Evolutionary conservation across 805 yeast species (phyloP), one percentile per base, ranked within the genome.

Genomic region (Saccharomyces cerevisiae): DNA sequence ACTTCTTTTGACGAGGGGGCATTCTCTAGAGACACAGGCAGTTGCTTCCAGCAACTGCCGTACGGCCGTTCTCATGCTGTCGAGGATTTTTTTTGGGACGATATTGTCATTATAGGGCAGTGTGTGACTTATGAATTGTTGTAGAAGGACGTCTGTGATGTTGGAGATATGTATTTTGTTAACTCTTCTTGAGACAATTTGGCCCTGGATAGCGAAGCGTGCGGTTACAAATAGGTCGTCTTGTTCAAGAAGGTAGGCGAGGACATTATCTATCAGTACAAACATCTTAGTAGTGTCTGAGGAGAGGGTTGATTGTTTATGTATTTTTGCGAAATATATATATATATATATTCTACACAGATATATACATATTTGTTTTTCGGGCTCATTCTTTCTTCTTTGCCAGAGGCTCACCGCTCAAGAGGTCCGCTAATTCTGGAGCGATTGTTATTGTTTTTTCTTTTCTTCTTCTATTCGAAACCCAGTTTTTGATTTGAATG

Each of bases 21-120:
- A 84, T 1, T 89, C 80, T 59, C 94, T 73, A 1, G 94, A 86
- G 21, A 87, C 78, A 70, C 92, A 86, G 56, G 83, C 84, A 0
- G 92, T 85, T 51, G 79, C 77, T 56, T 82, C 84, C 36, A 87
- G 70, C 50, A 87, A 70, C 43, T 36, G 43, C 43, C 43, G 43
- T 36, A 36, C 43, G 43, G 43, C 43, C 13, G 43, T 36, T 36
- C 43, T 36, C 43, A 36, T 36, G 11, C 22, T 36, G 22, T 36
- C 43, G 24, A 36, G 24, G 1, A 6, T 36, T 36, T 36, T 36
- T 36, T 36, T 36, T 36, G 43, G 43, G 13, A 17, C 3, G 24
- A 36, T 36, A 36, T 36, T 36, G 24, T 36, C 11, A 21, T 17
- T 36, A 36, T 36, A 17, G 17, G 22, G 22, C 24, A 6, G 43